Conservation (phyloP, 768 basidiomycete species). For the Suillus occidentalis region DNA sequence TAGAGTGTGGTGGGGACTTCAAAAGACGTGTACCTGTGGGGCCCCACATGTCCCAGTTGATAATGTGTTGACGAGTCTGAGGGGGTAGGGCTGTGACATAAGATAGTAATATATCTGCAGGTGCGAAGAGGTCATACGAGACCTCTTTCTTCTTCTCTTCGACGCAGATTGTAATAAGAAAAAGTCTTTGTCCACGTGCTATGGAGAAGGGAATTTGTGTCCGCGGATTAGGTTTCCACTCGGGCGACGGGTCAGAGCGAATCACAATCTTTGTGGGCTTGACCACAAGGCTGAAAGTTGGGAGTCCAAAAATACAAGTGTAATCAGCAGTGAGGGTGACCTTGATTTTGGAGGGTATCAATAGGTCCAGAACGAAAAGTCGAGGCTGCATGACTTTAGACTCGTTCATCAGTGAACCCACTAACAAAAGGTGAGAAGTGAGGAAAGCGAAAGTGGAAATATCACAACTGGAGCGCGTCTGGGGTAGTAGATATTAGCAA, state of each 20-base stretch:
- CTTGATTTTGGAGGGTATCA: background rate
- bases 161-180: background rate
- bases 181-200: background rate
- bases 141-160: background rate
- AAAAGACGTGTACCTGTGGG: slow-evolving; percentile 46
- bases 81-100: background rate
- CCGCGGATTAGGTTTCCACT: background rate
- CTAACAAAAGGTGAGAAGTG: background rate
- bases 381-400: background rate
- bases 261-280: background rate
- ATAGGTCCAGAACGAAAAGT: background rate
- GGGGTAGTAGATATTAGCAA: background rate
- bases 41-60: slow-evolving; percentile 55
- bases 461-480: background rate
- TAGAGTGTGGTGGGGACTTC: slow-evolving; percentile 34
- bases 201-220: background rate
- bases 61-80: slow-evolving; percentile 12
- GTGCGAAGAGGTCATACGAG: background rate
- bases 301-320: background rate
- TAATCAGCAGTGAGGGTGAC: background rate
- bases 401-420: background rate
- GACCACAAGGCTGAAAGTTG: background rate
- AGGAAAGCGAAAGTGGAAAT: background rate
- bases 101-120: background rate
- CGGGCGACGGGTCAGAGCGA: background rate